Evolutionary conservation across 139 green algal genomes (phyloP).

Genomic region (Chlamydomonas asymmetrica): DNA sequence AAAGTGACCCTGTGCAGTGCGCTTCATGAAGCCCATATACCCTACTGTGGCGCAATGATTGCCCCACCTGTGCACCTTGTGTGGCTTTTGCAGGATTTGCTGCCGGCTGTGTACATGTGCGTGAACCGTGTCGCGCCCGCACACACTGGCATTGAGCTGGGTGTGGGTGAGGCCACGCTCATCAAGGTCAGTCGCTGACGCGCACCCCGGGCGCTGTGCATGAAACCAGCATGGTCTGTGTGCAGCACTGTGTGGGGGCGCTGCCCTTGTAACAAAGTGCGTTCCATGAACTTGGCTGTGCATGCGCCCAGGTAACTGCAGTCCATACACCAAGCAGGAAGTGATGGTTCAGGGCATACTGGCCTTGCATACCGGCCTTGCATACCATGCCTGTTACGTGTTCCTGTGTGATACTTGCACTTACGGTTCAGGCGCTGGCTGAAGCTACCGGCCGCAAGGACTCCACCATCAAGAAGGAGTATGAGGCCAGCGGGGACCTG

Average conservation of each 20-base stretch:
- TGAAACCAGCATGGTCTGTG: background rate
- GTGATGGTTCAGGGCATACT: no score
- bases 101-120: conserved; percentile 91
- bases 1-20: no score
- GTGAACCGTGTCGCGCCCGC: conserved; percentile 87
- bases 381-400: background rate
- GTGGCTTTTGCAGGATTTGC: no score
- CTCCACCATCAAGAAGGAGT: conserved; percentile 80
- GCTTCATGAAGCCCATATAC: no score
- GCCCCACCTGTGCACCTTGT: no score
- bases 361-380: no score
- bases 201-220: no score
- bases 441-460: conserved; percentile 86
- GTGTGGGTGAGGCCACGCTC: conserved; percentile 91
- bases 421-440: conserved; percentile 66
- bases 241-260: background rate
- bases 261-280: no score
- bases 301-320: no score
- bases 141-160: conserved; percentile 93
- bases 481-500: conserved; percentile 85
- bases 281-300: no score
- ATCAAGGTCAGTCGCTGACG: conserved; percentile 67
- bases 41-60: no score
- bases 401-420: background rate
- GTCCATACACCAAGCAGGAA: no score